Evolutionary conservation across 176 grass and related monocot species (phyloP), one percentile per base, ranked within the genome.

Genomic region (Dactylis glomerata): DNA sequence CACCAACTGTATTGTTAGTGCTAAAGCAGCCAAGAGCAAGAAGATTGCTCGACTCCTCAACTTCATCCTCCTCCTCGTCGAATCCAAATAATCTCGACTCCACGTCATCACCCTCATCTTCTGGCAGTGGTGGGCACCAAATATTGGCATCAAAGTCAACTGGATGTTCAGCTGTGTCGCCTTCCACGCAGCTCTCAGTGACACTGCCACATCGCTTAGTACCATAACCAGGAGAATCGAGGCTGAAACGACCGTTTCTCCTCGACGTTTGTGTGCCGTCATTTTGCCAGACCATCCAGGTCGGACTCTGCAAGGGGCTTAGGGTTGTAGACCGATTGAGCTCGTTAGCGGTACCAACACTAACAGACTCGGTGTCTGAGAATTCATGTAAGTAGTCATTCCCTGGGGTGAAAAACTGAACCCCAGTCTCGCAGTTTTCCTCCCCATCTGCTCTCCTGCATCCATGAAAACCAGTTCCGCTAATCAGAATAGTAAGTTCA

Each of bases 361-460:
- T 94, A 75, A 87, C 86, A 54, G 89, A 93, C 76, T 98, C 93
- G 50, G 90, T 90, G 61, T 98, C 96, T 59, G 86, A 96, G 74
- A 75, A 89, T 78, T 94, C 91, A 55, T 83, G 89, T 89, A 86
- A 83, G 70, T 85, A 92, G 80, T 86, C 80, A 61, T 84, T 92
- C 74, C 87, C 59, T 30, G 78, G 91, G 57, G 54, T 86, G 51
- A 95, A 94, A 90, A 92, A 86, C 66, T 90, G 92, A 83, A 89
- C 87, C 77, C 85, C 86, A 8, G 86, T 68, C 57, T 90, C 67
- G 15, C 90, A 86, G 7, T 88, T 72, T 8, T 87, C 88, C 72
- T 90, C 89, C 0, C 69, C 88, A 44, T 90, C 89, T 8, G 34
- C 52, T 74, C 17, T 63, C 56, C 96, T 95, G 70, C 59, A 86